phyloP scores from a whole-genome alignment of 129 eudicot genomes.

The Heracleum sosnowskyi region DNA sequence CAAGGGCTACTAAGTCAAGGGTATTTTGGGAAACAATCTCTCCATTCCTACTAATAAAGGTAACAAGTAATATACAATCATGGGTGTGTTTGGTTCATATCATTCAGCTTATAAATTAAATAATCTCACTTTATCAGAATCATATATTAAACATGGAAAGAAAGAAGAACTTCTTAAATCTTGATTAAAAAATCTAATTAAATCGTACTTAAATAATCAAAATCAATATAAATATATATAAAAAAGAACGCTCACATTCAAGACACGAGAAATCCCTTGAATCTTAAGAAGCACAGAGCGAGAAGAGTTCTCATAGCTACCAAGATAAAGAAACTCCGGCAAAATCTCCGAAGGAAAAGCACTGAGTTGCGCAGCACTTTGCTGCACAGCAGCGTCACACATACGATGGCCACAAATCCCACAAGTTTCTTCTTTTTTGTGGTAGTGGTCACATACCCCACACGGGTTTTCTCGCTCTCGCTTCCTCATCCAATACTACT shows the following conservation, averaged over 20 bases:
- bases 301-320: conserved; percentile 92
- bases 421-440: conserved; percentile 76
- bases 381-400: conserved; percentile 41
- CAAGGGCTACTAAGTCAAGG: background rate
- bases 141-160: background rate
- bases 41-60: background rate
- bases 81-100: background rate
- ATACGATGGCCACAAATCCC: conserved; percentile 91
- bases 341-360: conserved; percentile 91
- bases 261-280: conserved; percentile 73
- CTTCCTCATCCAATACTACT: conserved; percentile 46
- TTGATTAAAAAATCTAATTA: background rate
- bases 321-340: conserved; percentile 70
- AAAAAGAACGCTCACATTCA: conserved; percentile 43
- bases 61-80: background rate
- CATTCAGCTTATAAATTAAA: background rate
- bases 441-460: conserved; percentile 92
- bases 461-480: conserved; percentile 96
- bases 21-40: background rate
- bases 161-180: background rate
- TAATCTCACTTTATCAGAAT: background rate
- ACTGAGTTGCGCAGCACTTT: conserved; percentile 36
- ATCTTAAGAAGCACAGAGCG: conserved; percentile 80
- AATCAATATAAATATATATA: background rate
- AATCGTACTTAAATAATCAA: no score